These are phyloP conservation scores for sunflower (Helianthus annuus) DNA, from an alignment of 129 eudicot genomes.

Conservation along the genomic window DNA sequence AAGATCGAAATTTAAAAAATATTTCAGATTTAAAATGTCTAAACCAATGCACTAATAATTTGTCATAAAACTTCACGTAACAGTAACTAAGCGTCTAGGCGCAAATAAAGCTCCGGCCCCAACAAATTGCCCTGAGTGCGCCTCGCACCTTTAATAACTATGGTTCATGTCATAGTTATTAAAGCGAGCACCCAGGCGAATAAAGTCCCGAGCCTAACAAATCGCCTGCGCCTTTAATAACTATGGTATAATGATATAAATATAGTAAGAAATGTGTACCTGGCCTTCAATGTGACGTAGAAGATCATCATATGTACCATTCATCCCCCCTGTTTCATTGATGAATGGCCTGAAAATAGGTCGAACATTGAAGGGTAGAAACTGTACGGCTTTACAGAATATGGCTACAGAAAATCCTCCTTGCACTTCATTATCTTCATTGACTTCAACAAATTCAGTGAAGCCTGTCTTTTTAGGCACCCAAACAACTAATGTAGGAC, in stretches of 20 bases:
- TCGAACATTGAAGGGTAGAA: conserved; percentile 10
- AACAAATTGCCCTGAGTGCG: too few relatives aligned
- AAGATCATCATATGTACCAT: conserved; percentile 24
- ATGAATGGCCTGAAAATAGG: conserved; percentile 28
- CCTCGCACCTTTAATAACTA: too few relatives aligned
- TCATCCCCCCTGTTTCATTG: conserved; percentile 16
- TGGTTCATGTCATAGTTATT: too few relatives aligned
- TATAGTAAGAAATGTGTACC: conserved; percentile 1
- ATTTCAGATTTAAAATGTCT: not conserved
- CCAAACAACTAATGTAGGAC: conserved; percentile 26
- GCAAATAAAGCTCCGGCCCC: too few relatives aligned
- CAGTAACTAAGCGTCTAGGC: too few relatives aligned
- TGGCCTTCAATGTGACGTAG: conserved; percentile 14
- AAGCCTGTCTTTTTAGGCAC: conserved; percentile 32
- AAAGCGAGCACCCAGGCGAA: too few relatives aligned
- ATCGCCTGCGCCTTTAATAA: too few relatives aligned
- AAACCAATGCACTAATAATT: not conserved
- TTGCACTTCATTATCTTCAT: conserved; percentile 5
- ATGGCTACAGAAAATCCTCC: conserved; percentile 31
- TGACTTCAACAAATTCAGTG: conserved; percentile 19
- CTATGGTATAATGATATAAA: too few relatives aligned
- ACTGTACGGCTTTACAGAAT: conserved; percentile 21
- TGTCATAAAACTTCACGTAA: too few relatives aligned
- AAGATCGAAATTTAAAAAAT: not conserved
- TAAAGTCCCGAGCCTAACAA: too few relatives aligned